Evolutionary conservation across 164 flowering plant genomes (phyloP), one percentile per base, ranked within the genome.

Genomic region (Magnolia kwangsiensis): DNA sequence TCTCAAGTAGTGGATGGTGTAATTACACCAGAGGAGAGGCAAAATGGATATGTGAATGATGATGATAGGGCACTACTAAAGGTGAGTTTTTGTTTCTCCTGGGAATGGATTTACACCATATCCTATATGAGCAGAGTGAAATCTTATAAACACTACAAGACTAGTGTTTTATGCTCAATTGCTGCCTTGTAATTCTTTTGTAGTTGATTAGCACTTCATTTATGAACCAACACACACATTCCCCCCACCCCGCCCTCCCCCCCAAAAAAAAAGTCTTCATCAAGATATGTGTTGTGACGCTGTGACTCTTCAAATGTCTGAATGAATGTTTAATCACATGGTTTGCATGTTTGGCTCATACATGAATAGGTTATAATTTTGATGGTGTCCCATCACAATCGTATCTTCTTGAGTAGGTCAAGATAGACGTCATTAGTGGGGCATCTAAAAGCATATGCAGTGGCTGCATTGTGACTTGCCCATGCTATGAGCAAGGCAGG

Each of bases 1-100:
- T 91, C 96, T 10, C 85, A 84, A 8, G 75, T 71, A 9, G 88
- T 87, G 50, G 90, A 84, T 50, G 86, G 81, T 74, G 90, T 89
- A 9, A 88, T 88, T 85, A 93, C 90, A 6, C 91, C 45, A 37
- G 45, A 90, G 80, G 97, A 90, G 74, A 88, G 88, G 78, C 92
- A 94, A 94, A 90, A 93, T 78, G 99, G 96, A 1, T 95, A 92
- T 82, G 90, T 93, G 64, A 88, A 92, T 72, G 90, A 91, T 76
- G 84, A 90, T 63, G 99, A 95, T 72, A 89, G 96, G 76, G 94
- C 91, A 55, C 92, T 93, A 68, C 91, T 93, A 7, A 93, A 95
- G 97, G 99, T 95, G 78, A 63, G 63, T 29, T 66, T 7, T 21
- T 7, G 8, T 31, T 24, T 1, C 50, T 31, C n/a, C 8, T 27